Conservation (phyloP, 495 filamentous ascomycete species). For the Collariella sp. region DNA sequence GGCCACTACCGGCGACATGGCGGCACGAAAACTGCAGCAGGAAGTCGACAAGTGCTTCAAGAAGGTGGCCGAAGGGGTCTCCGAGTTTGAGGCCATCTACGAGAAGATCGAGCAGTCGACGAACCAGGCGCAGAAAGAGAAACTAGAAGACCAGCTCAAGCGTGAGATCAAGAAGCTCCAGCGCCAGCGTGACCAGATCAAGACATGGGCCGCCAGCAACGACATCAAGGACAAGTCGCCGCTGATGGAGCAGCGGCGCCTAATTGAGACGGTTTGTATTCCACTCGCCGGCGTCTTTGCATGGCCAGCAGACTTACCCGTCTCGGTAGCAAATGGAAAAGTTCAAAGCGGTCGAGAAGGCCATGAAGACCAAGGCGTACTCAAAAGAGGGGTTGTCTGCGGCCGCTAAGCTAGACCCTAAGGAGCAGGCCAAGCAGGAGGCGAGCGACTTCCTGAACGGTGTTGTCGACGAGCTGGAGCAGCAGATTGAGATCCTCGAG, state of each 20-base stretch:
- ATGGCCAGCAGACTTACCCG: conserved; percentile 9
- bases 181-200: conserved; percentile 94
- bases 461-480: conserved; percentile 89
- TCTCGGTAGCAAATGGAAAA: conserved; percentile 89
- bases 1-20: conserved; percentile 52
- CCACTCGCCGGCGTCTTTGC: not conserved
- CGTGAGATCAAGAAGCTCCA: conserved; percentile 99
- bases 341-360: conserved; percentile 99
- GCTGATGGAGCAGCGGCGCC: conserved; percentile 80
- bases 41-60: conserved; percentile 99
- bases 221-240: conserved; percentile 99
- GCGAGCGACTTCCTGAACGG: conserved; percentile 70
- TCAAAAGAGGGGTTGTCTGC: conserved; percentile 93
- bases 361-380: conserved; percentile 99
- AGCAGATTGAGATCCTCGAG: conserved; percentile 84
- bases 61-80: conserved; percentile 86
- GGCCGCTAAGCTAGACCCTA: conserved; percentile 86
- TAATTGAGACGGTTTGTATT: conserved; percentile 79
- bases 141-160: conserved; percentile 93
- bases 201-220: conserved; percentile 93
- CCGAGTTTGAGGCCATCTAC: conserved; percentile 83
- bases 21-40: conserved; percentile 87
- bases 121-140: conserved; percentile 94
- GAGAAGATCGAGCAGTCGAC: conserved; percentile 88
- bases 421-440: conserved; percentile 86